phyloP scores from a whole-genome alignment of 1,139 yeast genomes.

The Pichia sp. region DNA sequence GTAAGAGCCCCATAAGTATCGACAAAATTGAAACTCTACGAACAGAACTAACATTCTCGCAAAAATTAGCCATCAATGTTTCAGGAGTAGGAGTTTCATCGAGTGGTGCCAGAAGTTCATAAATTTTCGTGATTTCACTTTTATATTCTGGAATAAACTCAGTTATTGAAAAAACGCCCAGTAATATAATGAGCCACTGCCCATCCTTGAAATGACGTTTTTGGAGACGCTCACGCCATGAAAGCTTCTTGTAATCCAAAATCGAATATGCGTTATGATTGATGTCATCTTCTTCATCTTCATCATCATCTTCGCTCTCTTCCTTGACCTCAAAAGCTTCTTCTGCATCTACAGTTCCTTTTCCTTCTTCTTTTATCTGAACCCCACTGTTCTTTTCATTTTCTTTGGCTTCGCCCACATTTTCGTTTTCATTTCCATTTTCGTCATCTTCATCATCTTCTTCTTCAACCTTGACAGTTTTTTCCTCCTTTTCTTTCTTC shows the following conservation, averaged over 20 bases:
- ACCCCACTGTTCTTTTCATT: conserved; percentile 20
- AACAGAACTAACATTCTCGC: conserved; percentile 42
- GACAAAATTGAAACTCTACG: conserved; percentile 50
- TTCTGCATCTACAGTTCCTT: conserved; percentile 19
- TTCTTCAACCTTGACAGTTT: conserved; percentile 6
- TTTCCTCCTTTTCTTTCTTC: conserved; percentile 20
- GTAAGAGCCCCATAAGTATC: conserved; percentile 54
- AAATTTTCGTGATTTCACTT: conserved; percentile 43
- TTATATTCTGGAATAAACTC: conserved; percentile 55
- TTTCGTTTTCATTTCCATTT: conserved; percentile 20
- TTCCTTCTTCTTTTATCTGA: conserved; percentile 15
- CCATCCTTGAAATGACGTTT: conserved; percentile 79
- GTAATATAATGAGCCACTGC: conserved; percentile 72
- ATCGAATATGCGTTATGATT: conserved; percentile 53
- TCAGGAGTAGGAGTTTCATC: conserved; percentile 46
- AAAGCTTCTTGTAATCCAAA: conserved; percentile 54
- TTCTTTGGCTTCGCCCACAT: conserved; percentile 18
- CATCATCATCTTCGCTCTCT: conserved; percentile 17
- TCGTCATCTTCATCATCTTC: conserved; percentile 23
- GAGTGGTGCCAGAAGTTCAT: conserved; percentile 53
- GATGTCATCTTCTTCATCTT: conserved; percentile 27
- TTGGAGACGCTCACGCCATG: conserved; percentile 76
- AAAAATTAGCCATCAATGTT: conserved; percentile 50
- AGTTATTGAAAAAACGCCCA: conserved; percentile 66
- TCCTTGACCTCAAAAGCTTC: conserved; percentile 18